phyloP scores from a whole-genome alignment of 2,329 filamentous ascomycete genomes.

The Bipolaris sorokiniana region DNA sequence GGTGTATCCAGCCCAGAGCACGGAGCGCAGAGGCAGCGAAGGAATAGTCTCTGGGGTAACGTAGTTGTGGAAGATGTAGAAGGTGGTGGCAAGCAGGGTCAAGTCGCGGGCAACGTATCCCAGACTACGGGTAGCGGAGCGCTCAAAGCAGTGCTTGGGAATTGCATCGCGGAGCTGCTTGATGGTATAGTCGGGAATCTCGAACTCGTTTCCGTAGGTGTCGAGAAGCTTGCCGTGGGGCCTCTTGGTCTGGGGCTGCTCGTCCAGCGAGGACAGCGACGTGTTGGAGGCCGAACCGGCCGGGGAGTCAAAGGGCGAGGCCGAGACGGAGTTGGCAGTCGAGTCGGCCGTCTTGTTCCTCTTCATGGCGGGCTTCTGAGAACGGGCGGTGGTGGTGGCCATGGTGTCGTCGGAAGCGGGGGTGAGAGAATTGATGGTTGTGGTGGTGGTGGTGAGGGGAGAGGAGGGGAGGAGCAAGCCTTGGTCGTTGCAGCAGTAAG shows the following conservation, averaged over 20 bases:
- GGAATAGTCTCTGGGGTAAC: constrained; percentile 85
- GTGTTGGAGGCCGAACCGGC: constrained; percentile 77
- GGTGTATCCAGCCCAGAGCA: constrained; percentile 71
- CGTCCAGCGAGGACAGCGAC: constrained; percentile 85
- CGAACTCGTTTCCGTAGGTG: constrained; percentile 93
- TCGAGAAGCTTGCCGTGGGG: constrained; percentile 73
- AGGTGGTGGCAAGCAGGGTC: constrained; percentile 72
- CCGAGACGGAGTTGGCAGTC: constrained; percentile 59
- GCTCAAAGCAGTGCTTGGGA: constrained; percentile 94
- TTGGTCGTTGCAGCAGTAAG: constrained; percentile 18
- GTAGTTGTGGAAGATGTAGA: constrained; percentile 87
- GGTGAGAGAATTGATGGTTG: constrained; percentile 1
- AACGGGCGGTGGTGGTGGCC: constrained; percentile 61
- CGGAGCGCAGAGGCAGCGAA: constrained; percentile 68
- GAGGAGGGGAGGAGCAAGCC: constrained; percentile 11
- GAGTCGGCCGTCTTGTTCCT: constrained; percentile 60
- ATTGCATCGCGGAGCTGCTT: constrained; percentile 97
- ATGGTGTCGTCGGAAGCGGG: constrained; percentile 23
- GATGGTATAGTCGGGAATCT: constrained; percentile 94
- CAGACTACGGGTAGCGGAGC: constrained; percentile 76
- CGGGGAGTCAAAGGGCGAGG: constrained; percentile 65
- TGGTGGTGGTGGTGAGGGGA: not conserved
- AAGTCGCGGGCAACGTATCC: constrained; percentile 86
- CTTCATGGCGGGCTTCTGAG: constrained; percentile 56
- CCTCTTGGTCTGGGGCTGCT: constrained; percentile 58